Evolutionary conservation across 2,329 filamentous ascomycete genomes (phyloP).

Genomic region (Exophiala lecanii-corni): DNA sequence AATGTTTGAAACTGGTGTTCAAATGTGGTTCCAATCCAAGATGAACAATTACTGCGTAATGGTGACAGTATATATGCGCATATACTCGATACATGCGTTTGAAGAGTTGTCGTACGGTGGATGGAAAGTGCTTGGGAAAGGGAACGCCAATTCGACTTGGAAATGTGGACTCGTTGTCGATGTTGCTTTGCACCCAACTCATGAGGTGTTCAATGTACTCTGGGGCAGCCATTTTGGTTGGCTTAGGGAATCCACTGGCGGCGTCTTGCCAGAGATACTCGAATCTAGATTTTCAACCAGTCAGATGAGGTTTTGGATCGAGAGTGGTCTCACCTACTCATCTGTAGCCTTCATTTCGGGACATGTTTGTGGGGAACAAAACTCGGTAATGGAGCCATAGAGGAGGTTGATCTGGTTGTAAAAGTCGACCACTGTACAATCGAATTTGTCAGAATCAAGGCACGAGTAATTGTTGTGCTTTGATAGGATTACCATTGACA

Average conservation of each 20-base stretch:
- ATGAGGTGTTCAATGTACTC: slow-evolving; percentile 98
- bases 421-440: slow-evolving; percentile 82
- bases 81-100: slow-evolving; percentile 99
- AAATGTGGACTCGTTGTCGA: slow-evolving; percentile 92
- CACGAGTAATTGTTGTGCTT: too few species aligned
- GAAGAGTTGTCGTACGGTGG: slow-evolving; percentile 90
- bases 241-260: slow-evolving; percentile 79
- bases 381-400: slow-evolving; percentile 97
- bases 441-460: neutral
- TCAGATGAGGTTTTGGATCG: slow-evolving; percentile 12
- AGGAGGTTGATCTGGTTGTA: slow-evolving; percentile 99
- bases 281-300: slow-evolving; percentile 55
- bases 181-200: slow-evolving; percentile 90
- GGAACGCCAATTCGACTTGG: slow-evolving; percentile 91
- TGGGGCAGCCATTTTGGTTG: slow-evolving; percentile 95
- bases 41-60: slow-evolving; percentile 94
- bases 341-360: slow-evolving; percentile 99
- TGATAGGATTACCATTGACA: slow-evolving; percentile 87
- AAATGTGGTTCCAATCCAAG: slow-evolving; percentile 93
- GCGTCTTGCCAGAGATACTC: slow-evolving; percentile 99
- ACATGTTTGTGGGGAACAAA: slow-evolving; percentile 94
- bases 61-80: slow-evolving; percentile 98
- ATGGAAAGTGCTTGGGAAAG: slow-evolving; percentile 87
- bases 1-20: slow-evolving; percentile 99
- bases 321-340: slow-evolving; percentile 58